Evolutionary conservation across 2,329 filamentous ascomycete species (phyloP).

Genomic region (Fusarium sp.): DNA sequence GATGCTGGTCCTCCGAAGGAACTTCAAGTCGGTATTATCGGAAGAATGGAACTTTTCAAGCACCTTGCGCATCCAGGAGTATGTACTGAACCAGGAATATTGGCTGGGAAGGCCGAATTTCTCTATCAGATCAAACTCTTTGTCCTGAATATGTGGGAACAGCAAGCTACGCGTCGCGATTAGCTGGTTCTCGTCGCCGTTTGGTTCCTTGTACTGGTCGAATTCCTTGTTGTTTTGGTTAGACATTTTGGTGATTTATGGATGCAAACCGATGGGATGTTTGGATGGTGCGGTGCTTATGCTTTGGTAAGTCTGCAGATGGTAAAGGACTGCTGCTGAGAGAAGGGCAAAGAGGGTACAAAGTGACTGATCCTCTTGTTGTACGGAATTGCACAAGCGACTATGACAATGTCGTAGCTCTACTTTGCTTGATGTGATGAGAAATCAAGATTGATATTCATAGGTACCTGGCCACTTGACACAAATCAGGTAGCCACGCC

Average conservation of each 20-base stretch:
- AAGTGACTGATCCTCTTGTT: no score
- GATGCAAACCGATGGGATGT: neutral
- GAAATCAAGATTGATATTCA: no score
- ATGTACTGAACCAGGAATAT: slow-evolving; percentile 16
- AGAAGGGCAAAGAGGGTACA: neutral
- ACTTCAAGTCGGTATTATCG: neutral
- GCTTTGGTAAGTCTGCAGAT: neutral
- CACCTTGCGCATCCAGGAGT: slow-evolving; percentile 6
- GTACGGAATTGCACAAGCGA: no score
- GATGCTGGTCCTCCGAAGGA: slow-evolving; percentile 23
- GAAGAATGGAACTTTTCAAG: neutral
- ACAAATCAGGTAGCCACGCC: no score
- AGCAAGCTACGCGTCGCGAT: neutral
- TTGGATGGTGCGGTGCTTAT: neutral
- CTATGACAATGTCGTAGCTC: no score
- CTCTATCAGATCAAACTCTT: slow-evolving; percentile 14
- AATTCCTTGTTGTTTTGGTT: neutral
- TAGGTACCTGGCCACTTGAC: no score
- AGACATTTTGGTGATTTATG: neutral
- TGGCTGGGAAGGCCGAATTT: slow-evolving; percentile 34
- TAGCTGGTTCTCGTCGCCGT: neutral
- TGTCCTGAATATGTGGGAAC: slow-evolving; percentile 6
- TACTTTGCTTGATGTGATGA: no score
- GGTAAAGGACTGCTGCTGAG: neutral
- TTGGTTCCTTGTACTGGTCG: no score